phyloP scores from a whole-genome alignment of 495 filamentous ascomycete genomes.

The Talaromyces ruber region DNA sequence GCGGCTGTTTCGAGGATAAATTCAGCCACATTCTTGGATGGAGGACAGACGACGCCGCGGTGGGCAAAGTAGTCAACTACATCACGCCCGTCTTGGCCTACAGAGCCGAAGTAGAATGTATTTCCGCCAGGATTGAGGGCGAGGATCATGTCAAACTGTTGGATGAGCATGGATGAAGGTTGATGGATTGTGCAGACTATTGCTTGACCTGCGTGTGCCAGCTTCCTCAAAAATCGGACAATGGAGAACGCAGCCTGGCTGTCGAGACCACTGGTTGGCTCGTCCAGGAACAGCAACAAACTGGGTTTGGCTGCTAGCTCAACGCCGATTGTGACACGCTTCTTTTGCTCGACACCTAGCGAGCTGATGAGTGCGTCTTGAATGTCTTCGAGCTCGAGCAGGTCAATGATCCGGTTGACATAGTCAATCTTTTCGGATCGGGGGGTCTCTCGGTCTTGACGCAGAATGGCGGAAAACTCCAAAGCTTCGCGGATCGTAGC shows the following conservation, averaged over 20 bases:
- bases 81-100: conserved; percentile 52
- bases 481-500: conserved; percentile 59
- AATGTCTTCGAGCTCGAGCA: conserved; percentile 48
- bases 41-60: conserved; percentile 50
- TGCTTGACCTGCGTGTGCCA: conserved; percentile 65
- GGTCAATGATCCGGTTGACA: conserved; percentile 51
- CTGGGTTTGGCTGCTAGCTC: conserved; percentile 84
- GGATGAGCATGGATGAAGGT: conserved; percentile 59
- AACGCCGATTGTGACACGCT: conserved; percentile 81
- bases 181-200: conserved; percentile 83
- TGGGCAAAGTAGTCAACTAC: conserved; percentile 61
- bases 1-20: conserved; percentile 78
- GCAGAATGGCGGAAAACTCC: conserved; percentile 57
- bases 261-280: conserved; percentile 78
- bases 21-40: conserved; percentile 70
- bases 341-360: conserved; percentile 59
- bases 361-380: conserved; percentile 46
- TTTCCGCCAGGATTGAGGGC: conserved; percentile 62
- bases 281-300: conserved; percentile 73
- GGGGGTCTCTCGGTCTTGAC: conserved; percentile 45
- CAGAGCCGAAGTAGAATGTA: conserved; percentile 66
- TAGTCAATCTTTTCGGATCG: conserved; percentile 49
- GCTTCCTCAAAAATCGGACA: conserved; percentile 75
- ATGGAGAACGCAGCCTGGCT: conserved; percentile 78
- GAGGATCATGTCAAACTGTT: conserved; percentile 70